phyloP scores from a whole-genome alignment of 2,329 filamentous ascomycete genomes.

The Akanthomyces lecanii region DNA sequence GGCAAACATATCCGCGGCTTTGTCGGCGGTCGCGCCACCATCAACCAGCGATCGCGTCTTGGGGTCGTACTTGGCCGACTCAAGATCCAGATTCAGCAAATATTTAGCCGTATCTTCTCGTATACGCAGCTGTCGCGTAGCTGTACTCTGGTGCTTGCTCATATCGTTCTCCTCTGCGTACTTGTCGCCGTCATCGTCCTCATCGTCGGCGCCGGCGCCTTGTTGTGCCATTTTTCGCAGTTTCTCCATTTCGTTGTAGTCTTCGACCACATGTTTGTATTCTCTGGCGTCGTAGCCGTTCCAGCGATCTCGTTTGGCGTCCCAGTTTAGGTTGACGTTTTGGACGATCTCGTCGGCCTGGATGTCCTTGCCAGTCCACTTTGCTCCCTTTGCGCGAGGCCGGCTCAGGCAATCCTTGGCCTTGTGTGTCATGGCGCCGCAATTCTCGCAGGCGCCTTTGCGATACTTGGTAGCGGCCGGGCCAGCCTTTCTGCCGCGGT shows the following conservation, averaged over 20 bases:
- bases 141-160: slow-evolving; percentile 87
- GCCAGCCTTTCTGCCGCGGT: slow-evolving; percentile 77
- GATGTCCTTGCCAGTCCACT: slow-evolving; percentile 89
- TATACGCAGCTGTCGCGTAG: slow-evolving; percentile 84
- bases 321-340: slow-evolving; percentile 85
- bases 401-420: slow-evolving; percentile 88
- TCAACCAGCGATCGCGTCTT: slow-evolving; percentile 92
- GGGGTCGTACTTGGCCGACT: slow-evolving; percentile 96
- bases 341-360: slow-evolving; percentile 86
- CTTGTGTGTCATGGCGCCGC: slow-evolving; percentile 94
- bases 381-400: slow-evolving; percentile 83
- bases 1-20: slow-evolving; percentile 75
- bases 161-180: slow-evolving; percentile 97
- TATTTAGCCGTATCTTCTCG: slow-evolving; percentile 98
- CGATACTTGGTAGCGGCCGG: slow-evolving; percentile 94
- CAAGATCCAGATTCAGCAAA: slow-evolving; percentile 86
- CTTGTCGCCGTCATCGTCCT: slow-evolving; percentile 59
- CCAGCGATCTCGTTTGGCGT: slow-evolving; percentile 96
- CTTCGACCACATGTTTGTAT: slow-evolving; percentile 81
- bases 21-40: slow-evolving; percentile 73
- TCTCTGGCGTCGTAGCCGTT: slow-evolving; percentile 93
- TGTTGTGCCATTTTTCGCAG: slow-evolving; percentile 56
- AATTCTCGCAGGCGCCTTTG: slow-evolving; percentile 98
- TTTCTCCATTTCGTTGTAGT: slow-evolving; percentile 82
- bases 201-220: slow-evolving; percentile 44